These are phyloP conservation scores for Pyronema domesticum DNA, from an alignment of 495 filamentous ascomycete species.

Conservation along the genomic window DNA sequence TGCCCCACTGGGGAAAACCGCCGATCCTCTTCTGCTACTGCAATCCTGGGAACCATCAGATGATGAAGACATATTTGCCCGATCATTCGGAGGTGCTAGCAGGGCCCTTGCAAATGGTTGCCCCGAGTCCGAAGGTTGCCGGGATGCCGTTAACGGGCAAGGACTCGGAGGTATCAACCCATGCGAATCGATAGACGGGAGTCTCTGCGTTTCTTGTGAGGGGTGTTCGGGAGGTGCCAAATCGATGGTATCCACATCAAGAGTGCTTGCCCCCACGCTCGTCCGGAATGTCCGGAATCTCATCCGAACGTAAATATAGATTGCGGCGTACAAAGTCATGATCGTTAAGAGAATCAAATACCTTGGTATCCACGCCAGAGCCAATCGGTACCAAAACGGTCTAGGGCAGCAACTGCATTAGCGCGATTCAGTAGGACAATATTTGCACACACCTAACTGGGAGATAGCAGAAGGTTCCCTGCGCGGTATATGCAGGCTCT, in stretches of 20 bases:
- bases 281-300: conserved; percentile 28
- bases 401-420: neutral
- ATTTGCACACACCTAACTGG: conserved; percentile 29
- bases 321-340: conserved; percentile 41
- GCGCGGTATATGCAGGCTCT: conserved; percentile 35
- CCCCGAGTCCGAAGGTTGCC: conserved; percentile 21
- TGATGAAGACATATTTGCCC: neutral
- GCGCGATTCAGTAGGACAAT: neutral
- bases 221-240: conserved; percentile 14
- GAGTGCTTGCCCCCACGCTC: conserved; percentile 20
- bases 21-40: conserved; percentile 1
- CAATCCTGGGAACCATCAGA: conserved; percentile 1
- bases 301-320: conserved; percentile 47
- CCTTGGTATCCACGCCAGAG: conserved; percentile 51
- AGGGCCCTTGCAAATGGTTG: conserved; percentile 21
- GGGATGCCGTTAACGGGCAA: conserved; percentile 6
- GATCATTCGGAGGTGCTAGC: conserved; percentile 7
- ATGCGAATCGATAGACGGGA: conserved; percentile 21
- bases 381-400: conserved; percentile 45
- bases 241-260: conserved; percentile 24
- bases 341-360: conserved; percentile 43
- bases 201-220: conserved; percentile 7
- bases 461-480: conserved; percentile 49
- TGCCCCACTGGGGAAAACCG: neutral
- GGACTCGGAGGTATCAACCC: conserved; percentile 19